Conservation (phyloP, 768 basidiomycete genomes). For the Leccinum sublutescens region DNA sequence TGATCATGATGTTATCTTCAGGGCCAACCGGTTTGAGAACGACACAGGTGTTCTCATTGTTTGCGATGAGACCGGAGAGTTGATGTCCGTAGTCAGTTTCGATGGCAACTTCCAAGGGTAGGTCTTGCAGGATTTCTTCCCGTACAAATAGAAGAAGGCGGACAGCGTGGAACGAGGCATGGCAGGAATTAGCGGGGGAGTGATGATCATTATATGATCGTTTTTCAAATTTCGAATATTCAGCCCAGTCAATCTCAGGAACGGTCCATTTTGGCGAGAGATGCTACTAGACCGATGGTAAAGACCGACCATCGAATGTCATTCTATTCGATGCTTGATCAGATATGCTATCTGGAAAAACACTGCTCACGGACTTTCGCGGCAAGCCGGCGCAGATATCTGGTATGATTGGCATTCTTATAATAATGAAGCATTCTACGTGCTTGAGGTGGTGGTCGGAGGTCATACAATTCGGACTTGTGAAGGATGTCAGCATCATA, state of each 20-base stretch:
- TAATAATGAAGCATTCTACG: background rate
- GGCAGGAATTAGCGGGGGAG: background rate
- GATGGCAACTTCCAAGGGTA: background rate
- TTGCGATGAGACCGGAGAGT: background rate
- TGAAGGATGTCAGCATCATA: background rate
- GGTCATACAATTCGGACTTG: background rate
- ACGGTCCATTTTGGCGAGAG: background rate
- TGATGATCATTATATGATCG: background rate
- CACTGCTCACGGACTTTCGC: background rate
- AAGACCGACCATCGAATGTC: background rate
- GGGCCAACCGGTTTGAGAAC: background rate
- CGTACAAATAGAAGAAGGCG: background rate
- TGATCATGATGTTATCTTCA: background rate
- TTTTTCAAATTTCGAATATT: background rate
- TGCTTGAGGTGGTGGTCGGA: background rate
- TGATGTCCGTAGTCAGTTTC: background rate
- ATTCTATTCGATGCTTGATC: background rate
- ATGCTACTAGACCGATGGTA: background rate
- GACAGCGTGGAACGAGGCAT: background rate
- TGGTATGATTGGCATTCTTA: background rate
- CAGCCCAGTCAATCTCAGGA: background rate
- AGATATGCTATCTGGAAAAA: background rate
- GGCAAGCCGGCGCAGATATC: background rate
- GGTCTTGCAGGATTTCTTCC: background rate
- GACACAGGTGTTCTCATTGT: background rate